A percentile compares a stretch with the other conserved stretches of the same genome.
phyloP scores from a whole-genome alignment of 108 stramenopile species.

The Mediolabrus comicus region DNA sequence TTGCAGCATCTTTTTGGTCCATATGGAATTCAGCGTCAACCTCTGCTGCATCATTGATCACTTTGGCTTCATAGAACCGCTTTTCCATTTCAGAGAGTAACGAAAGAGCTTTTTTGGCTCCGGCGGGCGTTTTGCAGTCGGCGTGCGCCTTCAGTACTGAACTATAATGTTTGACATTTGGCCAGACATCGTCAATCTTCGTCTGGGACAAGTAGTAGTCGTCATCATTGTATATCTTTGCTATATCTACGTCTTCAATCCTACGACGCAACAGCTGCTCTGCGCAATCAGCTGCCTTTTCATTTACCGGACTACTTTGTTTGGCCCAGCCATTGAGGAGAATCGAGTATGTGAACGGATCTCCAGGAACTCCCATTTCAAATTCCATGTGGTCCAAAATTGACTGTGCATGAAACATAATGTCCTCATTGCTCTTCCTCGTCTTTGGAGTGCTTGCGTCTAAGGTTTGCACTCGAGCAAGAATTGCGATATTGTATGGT shows the following conservation, averaged over 20 bases:
- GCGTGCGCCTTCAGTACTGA: conserved; percentile 51
- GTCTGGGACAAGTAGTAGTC: neutral
- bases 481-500: conserved; percentile 39
- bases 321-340: conserved; percentile 37
- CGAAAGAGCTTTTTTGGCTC: conserved; percentile 44
- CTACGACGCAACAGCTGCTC: conserved; percentile 37
- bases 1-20: conserved; percentile 38
- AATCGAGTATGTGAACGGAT: conserved; percentile 45
- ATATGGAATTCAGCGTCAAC: conserved; percentile 14
- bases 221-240: conserved; percentile 4
- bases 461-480: conserved; percentile 26
- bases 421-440: conserved; percentile 17
- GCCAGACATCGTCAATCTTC: conserved; percentile 21
- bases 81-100: conserved; percentile 48
- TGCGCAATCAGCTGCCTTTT: conserved; percentile 37
- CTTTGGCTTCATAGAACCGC: conserved; percentile 18
- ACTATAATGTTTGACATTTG: conserved; percentile 45
- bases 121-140: conserved; percentile 40
- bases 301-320: conserved; percentile 40
- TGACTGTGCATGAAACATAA: conserved; percentile 31
- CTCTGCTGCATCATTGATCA: conserved; percentile 1
- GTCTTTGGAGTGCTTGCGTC: neutral
- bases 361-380: conserved; percentile 20
- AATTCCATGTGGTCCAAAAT: conserved; percentile 43
- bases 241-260: conserved; percentile 29